Percentiles rank a stretch among this genome's conserved stretches.
Conservation (phyloP, 2,329 filamentous ascomycete species). For the Pseudogymnoascus sp. region DNA sequence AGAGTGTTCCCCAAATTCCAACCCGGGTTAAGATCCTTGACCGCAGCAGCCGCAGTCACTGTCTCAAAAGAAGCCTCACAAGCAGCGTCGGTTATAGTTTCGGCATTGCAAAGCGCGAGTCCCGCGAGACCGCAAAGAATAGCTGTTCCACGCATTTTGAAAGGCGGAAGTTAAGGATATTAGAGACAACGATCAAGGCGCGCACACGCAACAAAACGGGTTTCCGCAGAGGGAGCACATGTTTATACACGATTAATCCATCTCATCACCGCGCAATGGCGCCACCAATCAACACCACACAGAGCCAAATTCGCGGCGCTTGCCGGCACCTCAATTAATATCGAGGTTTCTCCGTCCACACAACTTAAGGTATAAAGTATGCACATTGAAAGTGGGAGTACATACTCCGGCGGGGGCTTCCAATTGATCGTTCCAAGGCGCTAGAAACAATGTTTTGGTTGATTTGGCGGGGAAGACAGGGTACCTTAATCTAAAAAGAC, state of each 20-base stretch:
- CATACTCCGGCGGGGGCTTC: slow-evolving; percentile 1
- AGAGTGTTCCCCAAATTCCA: slow-evolving; percentile 56
- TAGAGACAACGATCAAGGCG: background rate
- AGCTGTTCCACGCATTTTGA: slow-evolving; percentile 3
- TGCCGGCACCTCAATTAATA: background rate
- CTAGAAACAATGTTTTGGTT: background rate
- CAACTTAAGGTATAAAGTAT: background rate
- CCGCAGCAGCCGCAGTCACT: slow-evolving; percentile 19
- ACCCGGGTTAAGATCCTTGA: slow-evolving; percentile 43
- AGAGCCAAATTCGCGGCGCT: background rate
- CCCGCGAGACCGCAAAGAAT: background rate
- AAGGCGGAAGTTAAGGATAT: background rate
- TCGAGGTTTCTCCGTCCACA: background rate
- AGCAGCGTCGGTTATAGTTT: background rate
- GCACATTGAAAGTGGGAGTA: background rate
- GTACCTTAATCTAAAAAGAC: background rate
- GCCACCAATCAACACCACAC: background rate
- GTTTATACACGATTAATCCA: background rate
- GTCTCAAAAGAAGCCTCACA: slow-evolving; percentile 18
- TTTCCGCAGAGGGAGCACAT: background rate
- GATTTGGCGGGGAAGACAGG: background rate
- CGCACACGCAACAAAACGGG: background rate
- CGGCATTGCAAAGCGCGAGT: background rate
- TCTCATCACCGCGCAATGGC: background rate
- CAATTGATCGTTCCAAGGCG: background rate